Evolutionary conservation across 805 yeast species (phyloP).

Genomic region (Myxozyma geophila): DNA sequence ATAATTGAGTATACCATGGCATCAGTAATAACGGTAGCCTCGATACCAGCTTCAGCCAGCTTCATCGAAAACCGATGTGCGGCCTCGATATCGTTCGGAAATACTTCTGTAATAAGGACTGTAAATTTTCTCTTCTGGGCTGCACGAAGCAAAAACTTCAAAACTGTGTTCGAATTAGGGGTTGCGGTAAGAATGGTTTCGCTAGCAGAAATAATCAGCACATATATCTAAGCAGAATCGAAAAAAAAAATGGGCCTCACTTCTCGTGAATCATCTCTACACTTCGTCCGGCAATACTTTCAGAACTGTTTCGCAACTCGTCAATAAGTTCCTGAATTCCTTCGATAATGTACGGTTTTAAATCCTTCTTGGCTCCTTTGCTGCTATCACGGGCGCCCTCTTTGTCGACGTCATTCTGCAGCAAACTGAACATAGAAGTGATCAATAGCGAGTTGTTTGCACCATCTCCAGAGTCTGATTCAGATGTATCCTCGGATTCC

Average conservation of each 20-base stretch:
- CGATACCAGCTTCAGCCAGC: conserved; percentile 83
- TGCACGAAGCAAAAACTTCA: conserved; percentile 84
- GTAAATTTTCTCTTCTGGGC: conserved; percentile 88
- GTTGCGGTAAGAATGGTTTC: conserved; percentile 79
- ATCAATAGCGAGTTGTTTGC: conserved; percentile 57
- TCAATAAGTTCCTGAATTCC: conserved; percentile 91
- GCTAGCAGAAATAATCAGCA: conserved; percentile 11
- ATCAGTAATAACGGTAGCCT: conserved; percentile 90
- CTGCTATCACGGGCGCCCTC: conserved; percentile 47
- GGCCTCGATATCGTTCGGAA: conserved; percentile 79
- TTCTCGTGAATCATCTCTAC: conserved; percentile 93
- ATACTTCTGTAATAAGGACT: conserved; percentile 87
- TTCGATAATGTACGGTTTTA: conserved; percentile 84
- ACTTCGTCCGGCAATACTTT: conserved; percentile 87
- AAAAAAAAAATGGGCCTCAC: conserved; percentile 44
- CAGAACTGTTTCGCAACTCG: conserved; percentile 86
- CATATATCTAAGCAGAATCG: background rate
- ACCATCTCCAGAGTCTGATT: conserved; percentile 34
- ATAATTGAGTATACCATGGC: conserved; percentile 91
- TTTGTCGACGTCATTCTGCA: conserved; percentile 47
- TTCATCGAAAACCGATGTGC: conserved; percentile 81
- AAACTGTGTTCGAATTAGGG: conserved; percentile 86
- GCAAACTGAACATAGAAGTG: conserved; percentile 83
- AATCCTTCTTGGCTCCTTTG: conserved; percentile 52
- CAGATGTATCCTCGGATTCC: conserved; percentile 63